Evolutionary conservation across 2,329 filamentous ascomycete genomes (phyloP).

Genomic region (Fusarium fujikuroi): DNA sequence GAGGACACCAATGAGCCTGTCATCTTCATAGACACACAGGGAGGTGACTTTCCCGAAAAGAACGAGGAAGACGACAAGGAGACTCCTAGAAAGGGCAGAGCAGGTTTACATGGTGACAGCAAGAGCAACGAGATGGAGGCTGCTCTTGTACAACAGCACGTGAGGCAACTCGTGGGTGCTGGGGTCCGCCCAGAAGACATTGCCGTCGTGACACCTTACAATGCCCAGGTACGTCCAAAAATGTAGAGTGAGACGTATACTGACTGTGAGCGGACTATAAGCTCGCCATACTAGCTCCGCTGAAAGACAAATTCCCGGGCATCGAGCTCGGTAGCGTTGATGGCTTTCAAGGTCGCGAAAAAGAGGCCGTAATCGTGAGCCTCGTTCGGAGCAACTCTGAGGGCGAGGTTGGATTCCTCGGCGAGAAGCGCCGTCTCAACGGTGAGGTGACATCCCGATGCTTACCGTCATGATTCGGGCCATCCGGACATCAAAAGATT

Average conservation of each 20-base stretch:
- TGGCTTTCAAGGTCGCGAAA: slow-evolving; percentile 96
- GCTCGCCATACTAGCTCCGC: slow-evolving; percentile 79
- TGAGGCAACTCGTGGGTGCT: slow-evolving; percentile 77
- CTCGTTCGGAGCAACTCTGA: slow-evolving; percentile 92
- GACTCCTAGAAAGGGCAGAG: slow-evolving; percentile 56
- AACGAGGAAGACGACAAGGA: slow-evolving; percentile 76
- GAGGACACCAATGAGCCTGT: slow-evolving; percentile 91
- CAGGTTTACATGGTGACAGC: slow-evolving; percentile 66
- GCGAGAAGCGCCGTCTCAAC: slow-evolving; percentile 90
- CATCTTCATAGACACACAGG: slow-evolving; percentile 96
- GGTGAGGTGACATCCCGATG: slow-evolving; percentile 65
- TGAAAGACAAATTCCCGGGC: slow-evolving; percentile 84
- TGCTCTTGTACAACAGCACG: slow-evolving; percentile 80
- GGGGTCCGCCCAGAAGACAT: slow-evolving; percentile 87
- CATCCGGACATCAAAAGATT: slow-evolving; percentile 4
- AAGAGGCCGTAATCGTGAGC: slow-evolving; percentile 92
- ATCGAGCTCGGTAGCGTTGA: slow-evolving; percentile 97
- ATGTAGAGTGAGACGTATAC: slow-evolving; percentile 10
- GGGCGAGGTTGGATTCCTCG: slow-evolving; percentile 91
- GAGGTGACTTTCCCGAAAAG: slow-evolving; percentile 88
- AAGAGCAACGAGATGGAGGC: slow-evolving; percentile 96
- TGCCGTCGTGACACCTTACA: slow-evolving; percentile 95
- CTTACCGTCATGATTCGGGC: neutral
- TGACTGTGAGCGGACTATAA: slow-evolving; percentile 52
- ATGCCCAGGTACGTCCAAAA: slow-evolving; percentile 74